Conservation (phyloP, 345 rosid species). For the Dimocarpus longan region DNA sequence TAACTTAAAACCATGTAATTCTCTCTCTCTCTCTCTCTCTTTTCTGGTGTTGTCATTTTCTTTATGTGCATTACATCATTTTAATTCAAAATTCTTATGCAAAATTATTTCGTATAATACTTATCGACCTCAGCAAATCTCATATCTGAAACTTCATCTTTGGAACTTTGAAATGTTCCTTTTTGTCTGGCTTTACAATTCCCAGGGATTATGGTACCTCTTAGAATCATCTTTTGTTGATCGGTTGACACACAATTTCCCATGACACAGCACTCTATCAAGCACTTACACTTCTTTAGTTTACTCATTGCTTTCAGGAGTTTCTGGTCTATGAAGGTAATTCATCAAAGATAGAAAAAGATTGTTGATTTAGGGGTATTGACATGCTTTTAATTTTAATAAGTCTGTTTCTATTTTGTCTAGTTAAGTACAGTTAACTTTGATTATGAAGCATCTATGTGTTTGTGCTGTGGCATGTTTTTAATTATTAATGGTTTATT, state of each 20-base stretch:
- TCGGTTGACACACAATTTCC: neutral
- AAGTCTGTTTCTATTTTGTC: neutral
- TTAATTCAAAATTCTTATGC: neutral
- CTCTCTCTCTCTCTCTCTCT: too few species aligned
- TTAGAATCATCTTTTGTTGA: neutral
- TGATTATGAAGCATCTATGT: neutral
- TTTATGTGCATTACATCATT: neutral
- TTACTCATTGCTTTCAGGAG: neutral
- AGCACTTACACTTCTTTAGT: neutral
- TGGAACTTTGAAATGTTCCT: neutral
- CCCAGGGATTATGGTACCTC: neutral
- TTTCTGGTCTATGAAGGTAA: neutral
- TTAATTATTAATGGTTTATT: neutral
- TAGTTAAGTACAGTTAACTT: neutral
- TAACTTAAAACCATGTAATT: neutral
- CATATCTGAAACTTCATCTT: neutral
- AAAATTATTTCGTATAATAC: neutral
- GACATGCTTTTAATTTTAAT: neutral
- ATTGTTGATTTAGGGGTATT: neutral
- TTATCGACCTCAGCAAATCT: neutral
- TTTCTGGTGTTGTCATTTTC: neutral
- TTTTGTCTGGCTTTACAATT: neutral
- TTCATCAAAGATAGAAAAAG: too few species aligned
- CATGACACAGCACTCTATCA: neutral
- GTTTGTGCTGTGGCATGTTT: neutral